Percentiles rank a stretch among this genome's conserved stretches.
Evolutionary conservation across 768 basidiomycete species (phyloP).

Genomic region (Pilatotrama ljubarskyi): DNA sequence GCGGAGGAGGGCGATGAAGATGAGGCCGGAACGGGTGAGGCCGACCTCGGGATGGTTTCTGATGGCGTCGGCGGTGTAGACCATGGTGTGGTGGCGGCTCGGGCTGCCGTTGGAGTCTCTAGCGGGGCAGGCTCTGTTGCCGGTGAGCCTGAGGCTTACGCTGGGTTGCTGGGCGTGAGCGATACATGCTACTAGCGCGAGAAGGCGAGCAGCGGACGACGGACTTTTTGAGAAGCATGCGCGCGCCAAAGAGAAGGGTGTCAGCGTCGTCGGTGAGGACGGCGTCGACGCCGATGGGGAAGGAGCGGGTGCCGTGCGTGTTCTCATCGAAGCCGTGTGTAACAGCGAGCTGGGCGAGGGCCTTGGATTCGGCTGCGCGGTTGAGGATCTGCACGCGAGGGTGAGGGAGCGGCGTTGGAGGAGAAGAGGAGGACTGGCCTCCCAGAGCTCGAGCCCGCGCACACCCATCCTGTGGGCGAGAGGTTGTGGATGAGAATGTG

Average conservation of each 20-base stretch:
- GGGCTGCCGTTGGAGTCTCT: conserved; percentile 28
- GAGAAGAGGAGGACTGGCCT: conserved; percentile 15
- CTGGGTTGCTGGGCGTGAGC: too few species aligned
- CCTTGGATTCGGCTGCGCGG: conserved; percentile 38
- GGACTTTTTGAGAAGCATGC: conserved; percentile 42
- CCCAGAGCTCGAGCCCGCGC: conserved; percentile 28
- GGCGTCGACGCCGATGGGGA: conserved; percentile 46
- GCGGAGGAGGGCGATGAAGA: conserved; percentile 36
- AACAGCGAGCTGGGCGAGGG: conserved; percentile 39
- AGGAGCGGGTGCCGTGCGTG: conserved; percentile 36
- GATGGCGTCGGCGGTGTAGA: conserved; percentile 29
- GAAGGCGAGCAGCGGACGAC: conserved; percentile 11
- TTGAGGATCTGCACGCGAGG: conserved; percentile 36
- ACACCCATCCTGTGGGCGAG: conserved; percentile 4
- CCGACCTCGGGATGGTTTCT: conserved; percentile 23
- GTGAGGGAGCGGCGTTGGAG: not conserved
- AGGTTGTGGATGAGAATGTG: too few species aligned
- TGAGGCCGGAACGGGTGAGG: conserved; percentile 32
- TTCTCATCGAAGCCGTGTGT: conserved; percentile 42
- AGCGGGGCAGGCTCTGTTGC: conserved; percentile 30
- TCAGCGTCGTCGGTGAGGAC: conserved; percentile 52
- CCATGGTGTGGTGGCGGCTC: conserved; percentile 26
- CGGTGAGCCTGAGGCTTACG: conserved; percentile 26
- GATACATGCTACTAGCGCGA: too few species aligned
- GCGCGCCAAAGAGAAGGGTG: conserved; percentile 48